phyloP scores from a whole-genome alignment of 2,329 filamentous ascomycete genomes.

The Neoscytalidium dimidiatum region DNA sequence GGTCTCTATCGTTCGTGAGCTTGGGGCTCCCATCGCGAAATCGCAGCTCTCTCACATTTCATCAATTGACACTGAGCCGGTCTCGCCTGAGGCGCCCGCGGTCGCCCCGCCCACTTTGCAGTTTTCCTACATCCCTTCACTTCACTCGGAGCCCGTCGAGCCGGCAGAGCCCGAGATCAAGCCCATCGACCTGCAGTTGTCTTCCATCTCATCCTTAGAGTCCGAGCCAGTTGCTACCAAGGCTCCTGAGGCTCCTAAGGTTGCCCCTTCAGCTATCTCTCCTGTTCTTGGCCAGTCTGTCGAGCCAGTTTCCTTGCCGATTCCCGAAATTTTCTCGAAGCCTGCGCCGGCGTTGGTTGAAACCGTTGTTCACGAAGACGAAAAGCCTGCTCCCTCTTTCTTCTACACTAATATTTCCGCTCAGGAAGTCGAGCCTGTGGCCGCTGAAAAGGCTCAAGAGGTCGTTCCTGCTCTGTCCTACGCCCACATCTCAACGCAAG shows the following conservation, averaged over 20 bases:
- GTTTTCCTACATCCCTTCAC: conserved; percentile 11
- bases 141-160: conserved; percentile 23
- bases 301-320: conserved; percentile 10
- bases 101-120: background rate
- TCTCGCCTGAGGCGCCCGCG: conserved; percentile 11
- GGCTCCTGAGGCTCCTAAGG: conserved; percentile 20
- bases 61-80: conserved; percentile 22
- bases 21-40: background rate
- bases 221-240: conserved; percentile 30
- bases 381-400: conserved; percentile 22
- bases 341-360: conserved; percentile 24
- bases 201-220: conserved; percentile 25
- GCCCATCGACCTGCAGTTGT: conserved; percentile 19
- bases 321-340: conserved; percentile 7
- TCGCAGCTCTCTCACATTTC: conserved; percentile 10
- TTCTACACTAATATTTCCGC: conserved; percentile 31
- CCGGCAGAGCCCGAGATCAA: background rate
- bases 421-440: conserved; percentile 34
- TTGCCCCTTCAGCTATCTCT: conserved; percentile 4
- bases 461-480: conserved; percentile 25
- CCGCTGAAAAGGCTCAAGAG: background rate
- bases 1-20: background rate
- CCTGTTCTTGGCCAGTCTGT: conserved; percentile 6
- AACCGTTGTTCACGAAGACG: conserved; percentile 12
- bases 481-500: conserved; percentile 31